These are phyloP conservation scores for Debaryomyces coudertii DNA, from an alignment of 1,139 yeast genomes.

Conservation along the genomic window DNA sequence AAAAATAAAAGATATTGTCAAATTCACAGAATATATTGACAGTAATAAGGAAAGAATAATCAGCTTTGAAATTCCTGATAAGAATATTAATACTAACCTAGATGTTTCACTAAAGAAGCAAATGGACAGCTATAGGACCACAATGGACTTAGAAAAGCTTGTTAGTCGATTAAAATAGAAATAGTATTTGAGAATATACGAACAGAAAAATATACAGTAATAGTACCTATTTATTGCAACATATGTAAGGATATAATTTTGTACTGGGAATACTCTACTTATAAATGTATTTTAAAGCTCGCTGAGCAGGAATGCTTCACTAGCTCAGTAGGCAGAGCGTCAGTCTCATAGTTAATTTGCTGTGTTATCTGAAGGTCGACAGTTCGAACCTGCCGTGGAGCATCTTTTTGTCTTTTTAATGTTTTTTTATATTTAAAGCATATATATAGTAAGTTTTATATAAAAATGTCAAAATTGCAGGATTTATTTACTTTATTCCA, in stretches of 20 bases:
- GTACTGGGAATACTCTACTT: not conserved
- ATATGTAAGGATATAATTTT: not conserved
- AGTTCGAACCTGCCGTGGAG: slow-evolving; percentile 60
- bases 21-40: not conserved
- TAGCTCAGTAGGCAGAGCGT: slow-evolving; percentile 58
- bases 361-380: slow-evolving; percentile 57
- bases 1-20: slow-evolving; percentile 13
- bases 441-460: too few relatives aligned
- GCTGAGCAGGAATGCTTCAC: slow-evolving; percentile 32
- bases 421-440: too few relatives aligned
- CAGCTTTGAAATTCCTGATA: slow-evolving; percentile 3
- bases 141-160: slow-evolving; percentile 9
- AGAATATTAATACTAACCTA: not conserved
- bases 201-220: not conserved
- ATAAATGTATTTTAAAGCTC: not conserved
- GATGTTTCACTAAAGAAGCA: slow-evolving; percentile 2
- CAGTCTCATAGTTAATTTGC: slow-evolving; percentile 40
- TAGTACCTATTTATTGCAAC: not conserved
- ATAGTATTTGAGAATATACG: not conserved
- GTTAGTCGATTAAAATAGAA: slow-evolving; percentile 1
- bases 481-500: slow-evolving; percentile 11
- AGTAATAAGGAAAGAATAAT: slow-evolving; percentile 10
- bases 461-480: slow-evolving; percentile 6
- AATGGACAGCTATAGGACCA: slow-evolving; percentile 1
- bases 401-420: slow-evolving; percentile 26